Evolutionary conservation across 2,329 filamentous ascomycete genomes (phyloP), one percentile per base, ranked within the genome.

Genomic region (Trichoderma sp.): DNA sequence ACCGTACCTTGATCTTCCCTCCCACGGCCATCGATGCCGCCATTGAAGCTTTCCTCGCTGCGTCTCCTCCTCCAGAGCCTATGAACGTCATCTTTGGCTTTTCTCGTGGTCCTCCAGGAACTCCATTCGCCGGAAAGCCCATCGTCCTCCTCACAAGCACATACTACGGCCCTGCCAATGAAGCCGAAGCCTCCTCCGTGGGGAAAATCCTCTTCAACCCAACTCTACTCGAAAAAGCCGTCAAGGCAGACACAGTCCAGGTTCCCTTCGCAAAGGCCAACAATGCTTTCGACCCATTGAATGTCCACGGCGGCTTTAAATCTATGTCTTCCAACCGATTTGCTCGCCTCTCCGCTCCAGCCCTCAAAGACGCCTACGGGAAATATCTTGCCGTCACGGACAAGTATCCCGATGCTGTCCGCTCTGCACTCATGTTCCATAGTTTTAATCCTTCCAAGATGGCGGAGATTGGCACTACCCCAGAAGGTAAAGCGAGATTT

Each of bases 291-390:
- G 74, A 75, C 0, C 53, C 71, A 0, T 35, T 73, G 3, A 77
- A 79, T 40, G 63, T 35, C 0, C 77, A 77, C 31, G 77, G 77
- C 3, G 79, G 77, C 0, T 74, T 74, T 35, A 81, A 80, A 61
- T 70, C 73, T 0, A 74, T 75, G 16, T 70, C 73, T 4, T 72
- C 74, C 8, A 72, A 71, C 0, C 73, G 76, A 3, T 49, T 79
- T 11, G 58, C 71, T 16, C 63, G 60, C 1, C 65, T 76, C 5
- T 49, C 69, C 0, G 7, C n/a, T 0, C 60, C 72, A 1, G 69
- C 71, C 3, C 73, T 80, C n/a, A 68, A 60, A 11, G 35, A 33
- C 0, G 71, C 61, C 0, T 79, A 77, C 49, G 53, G 73, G 0
- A 53, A 66, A 0, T 81, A 76, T 75, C 21, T 71, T 1, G 29